Conservation (phyloP, 805 yeast species). For the Wickerhamiella brachini region DNA sequence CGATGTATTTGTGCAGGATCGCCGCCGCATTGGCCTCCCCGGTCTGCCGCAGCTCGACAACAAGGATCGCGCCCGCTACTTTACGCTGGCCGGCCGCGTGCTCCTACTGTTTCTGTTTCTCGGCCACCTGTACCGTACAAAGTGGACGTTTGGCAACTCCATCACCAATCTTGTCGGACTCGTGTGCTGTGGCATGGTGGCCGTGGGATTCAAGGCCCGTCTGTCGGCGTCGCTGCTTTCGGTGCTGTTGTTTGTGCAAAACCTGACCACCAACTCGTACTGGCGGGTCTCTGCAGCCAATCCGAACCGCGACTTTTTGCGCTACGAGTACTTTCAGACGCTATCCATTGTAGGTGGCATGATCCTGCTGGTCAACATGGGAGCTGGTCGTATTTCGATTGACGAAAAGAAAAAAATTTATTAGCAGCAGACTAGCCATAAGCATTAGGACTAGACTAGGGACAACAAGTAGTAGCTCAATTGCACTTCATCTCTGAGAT, state of each 20-base stretch:
- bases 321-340: slow-evolving; percentile 90
- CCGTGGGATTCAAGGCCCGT: slow-evolving; percentile 86
- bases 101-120: slow-evolving; percentile 72
- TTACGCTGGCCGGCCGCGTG: slow-evolving; percentile 76
- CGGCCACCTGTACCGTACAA: slow-evolving; percentile 59
- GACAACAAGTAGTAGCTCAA: no score
- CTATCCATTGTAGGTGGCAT: slow-evolving; percentile 91
- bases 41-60: slow-evolving; percentile 60
- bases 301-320: slow-evolving; percentile 73
- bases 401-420: slow-evolving; percentile 94
- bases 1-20: slow-evolving; percentile 71
- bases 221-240: slow-evolving; percentile 62
- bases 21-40: slow-evolving; percentile 50
- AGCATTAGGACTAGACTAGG: neutral
- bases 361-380: slow-evolving; percentile 78
- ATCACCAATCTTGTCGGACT: slow-evolving; percentile 58
- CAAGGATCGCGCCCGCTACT: slow-evolving; percentile 65
- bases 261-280: slow-evolving; percentile 70
- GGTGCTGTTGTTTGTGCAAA: slow-evolving; percentile 57
- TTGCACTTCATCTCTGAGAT: no score
- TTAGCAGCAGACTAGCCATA: no score
- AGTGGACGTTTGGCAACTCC: slow-evolving; percentile 54
- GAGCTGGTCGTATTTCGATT: slow-evolving; percentile 87
- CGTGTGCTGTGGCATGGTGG: slow-evolving; percentile 58
- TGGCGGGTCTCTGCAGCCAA: slow-evolving; percentile 65